A percentile compares a stretch with the other conserved stretches of the same genome.
phyloP scores from a whole-genome alignment of 108 stramenopile genomes.

The Cyclotella baltica region DNA sequence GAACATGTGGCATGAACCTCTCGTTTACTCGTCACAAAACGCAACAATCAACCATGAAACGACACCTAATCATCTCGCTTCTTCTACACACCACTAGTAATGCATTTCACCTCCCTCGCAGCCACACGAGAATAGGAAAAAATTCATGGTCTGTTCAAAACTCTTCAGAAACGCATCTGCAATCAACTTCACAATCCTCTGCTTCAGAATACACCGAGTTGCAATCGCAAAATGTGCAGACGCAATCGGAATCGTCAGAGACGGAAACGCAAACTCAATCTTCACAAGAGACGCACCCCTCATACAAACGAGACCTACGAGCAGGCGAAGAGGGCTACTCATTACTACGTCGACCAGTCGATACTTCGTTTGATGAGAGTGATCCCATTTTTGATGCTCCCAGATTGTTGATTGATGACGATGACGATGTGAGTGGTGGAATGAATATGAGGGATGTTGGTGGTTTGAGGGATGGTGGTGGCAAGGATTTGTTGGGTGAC shows the following conservation, averaged over 20 bases:
- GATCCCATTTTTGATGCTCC: constrained; percentile 75
- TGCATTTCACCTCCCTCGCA: no score
- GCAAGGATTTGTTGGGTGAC: constrained; percentile 4
- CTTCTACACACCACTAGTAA: no score
- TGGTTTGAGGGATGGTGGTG: constrained; percentile 37
- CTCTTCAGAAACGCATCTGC: no score
- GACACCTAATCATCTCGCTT: no score
- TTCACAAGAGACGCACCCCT: no score
- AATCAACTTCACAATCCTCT: no score
- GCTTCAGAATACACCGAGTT: no score
- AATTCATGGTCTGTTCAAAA: no score
- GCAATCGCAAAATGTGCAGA: not conserved
- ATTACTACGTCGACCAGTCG: constrained; percentile 70
- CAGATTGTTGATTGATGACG: constrained; percentile 45
- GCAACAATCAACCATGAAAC: no score
- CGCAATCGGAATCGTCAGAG: not conserved
- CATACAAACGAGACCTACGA: constrained; percentile 9
- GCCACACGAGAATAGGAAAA: no score
- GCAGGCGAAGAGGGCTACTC: constrained; percentile 83
- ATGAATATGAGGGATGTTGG: constrained; percentile 3
- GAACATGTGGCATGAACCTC: no score
- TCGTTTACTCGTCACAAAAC: no score
- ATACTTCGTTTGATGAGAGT: constrained; percentile 69
- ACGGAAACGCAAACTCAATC: not conserved
- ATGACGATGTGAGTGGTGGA: not conserved